Conservation (phyloP, 225 moss, liverwort and hornwort species). For the Ulota crispa region DNA sequence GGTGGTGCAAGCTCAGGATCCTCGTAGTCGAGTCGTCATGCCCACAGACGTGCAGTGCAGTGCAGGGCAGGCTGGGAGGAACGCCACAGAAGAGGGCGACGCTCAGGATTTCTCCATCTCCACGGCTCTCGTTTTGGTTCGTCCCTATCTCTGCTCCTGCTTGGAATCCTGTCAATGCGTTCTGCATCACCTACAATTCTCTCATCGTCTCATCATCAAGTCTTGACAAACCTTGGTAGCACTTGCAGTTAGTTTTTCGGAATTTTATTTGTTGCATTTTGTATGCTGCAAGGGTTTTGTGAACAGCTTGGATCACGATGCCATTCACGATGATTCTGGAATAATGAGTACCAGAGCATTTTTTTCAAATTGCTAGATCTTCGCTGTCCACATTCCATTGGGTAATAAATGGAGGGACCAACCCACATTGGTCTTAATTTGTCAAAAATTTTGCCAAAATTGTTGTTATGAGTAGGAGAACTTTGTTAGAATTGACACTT, state of each 20-base stretch:
- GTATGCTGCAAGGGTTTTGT: not conserved
- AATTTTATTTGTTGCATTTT: not conserved
- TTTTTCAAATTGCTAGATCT: too few species aligned
- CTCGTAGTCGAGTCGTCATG: slow-evolving; percentile 28
- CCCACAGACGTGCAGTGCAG: slow-evolving; percentile 27
- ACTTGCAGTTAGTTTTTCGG: not conserved
- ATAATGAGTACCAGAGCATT: not conserved
- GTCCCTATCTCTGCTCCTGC: not conserved
- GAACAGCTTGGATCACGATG: not conserved
- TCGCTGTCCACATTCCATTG: too few species aligned
- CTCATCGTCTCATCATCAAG: not conserved
- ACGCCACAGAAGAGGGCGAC: slow-evolving; percentile 40
- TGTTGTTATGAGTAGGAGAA: too few species aligned
- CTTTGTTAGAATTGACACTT: not conserved
- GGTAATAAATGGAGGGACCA: too few species aligned
- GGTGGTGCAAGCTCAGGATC: slow-evolving; percentile 6
- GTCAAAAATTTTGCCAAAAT: too few species aligned
- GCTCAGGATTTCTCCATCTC: slow-evolving; percentile 26
- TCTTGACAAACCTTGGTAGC: not conserved
- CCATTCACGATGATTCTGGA: not conserved
- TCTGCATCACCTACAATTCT: not conserved
- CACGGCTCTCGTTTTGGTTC: slow-evolving; percentile 29
- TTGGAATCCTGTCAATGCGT: not conserved
- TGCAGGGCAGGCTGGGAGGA: slow-evolving; percentile 24
- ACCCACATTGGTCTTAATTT: too few species aligned